Evolutionary conservation across 2,329 filamentous ascomycete species (phyloP).

Genomic region (Paecilomyces sp.): DNA sequence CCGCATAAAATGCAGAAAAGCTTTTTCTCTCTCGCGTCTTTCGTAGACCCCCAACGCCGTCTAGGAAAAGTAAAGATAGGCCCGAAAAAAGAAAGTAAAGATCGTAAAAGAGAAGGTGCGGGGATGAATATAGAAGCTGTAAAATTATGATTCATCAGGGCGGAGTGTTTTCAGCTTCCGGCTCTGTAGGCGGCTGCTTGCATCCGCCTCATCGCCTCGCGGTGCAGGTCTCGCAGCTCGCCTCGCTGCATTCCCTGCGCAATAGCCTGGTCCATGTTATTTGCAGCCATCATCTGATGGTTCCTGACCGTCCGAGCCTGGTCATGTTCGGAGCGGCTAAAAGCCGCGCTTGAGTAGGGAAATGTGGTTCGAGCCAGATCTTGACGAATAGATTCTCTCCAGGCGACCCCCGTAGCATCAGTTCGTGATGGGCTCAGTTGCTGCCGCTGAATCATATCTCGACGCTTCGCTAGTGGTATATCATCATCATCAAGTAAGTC

Average conservation of each 20-base stretch:
- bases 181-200: slow-evolving; percentile 51
- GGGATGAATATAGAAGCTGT: not conserved
- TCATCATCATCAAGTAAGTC: slow-evolving; percentile 48
- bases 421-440: slow-evolving; percentile 10
- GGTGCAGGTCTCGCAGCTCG: slow-evolving; percentile 67
- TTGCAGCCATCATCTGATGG: slow-evolving; percentile 50
- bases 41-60: not conserved
- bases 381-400: slow-evolving; percentile 58
- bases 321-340: slow-evolving; percentile 45
- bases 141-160: not conserved
- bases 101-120: not conserved
- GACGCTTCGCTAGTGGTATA: slow-evolving; percentile 63
- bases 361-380: slow-evolving; percentile 45
- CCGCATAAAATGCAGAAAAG: not conserved
- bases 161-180: not conserved
- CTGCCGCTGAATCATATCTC: slow-evolving; percentile 53
- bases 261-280: slow-evolving; percentile 56
- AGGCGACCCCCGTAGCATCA: slow-evolving; percentile 57
- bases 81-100: not conserved
- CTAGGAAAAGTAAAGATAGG: not conserved
- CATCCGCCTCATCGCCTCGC: slow-evolving; percentile 73
- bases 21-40: not conserved
- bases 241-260: slow-evolving; percentile 71
- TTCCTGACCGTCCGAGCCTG: slow-evolving; percentile 55
- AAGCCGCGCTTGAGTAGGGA: slow-evolving; percentile 26